These are phyloP conservation scores for Ganoderma sp. DNA, from an alignment of 1,284 basidiomycete species.

Conservation along the genomic window DNA sequence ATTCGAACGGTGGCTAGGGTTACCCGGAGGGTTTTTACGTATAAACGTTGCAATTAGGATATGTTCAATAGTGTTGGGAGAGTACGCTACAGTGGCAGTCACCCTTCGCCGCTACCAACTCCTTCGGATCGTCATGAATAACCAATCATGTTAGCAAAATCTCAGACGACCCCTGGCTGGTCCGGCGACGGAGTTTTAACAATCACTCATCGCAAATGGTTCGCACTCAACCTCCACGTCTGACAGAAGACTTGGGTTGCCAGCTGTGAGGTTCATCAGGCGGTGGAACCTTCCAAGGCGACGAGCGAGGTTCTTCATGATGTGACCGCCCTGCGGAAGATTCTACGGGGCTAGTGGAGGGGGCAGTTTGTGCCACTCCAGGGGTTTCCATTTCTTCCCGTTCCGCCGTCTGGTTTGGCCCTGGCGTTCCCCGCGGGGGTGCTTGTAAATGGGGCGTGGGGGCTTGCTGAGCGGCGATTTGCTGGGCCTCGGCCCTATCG, in stretches of 20 bases:
- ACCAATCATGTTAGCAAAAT: neutral
- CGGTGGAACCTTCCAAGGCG: neutral
- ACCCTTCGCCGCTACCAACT: no score
- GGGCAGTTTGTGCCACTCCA: neutral
- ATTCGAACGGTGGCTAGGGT: no score
- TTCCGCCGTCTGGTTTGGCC: neutral
- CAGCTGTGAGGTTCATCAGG: neutral
- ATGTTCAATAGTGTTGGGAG: no score
- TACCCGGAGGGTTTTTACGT: no score
- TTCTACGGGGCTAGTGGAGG: neutral
- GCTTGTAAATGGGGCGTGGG: constrained; percentile 17
- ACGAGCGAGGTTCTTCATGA: neutral
- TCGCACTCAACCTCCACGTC: neutral
- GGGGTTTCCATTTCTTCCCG: neutral
- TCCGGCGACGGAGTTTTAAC: neutral
- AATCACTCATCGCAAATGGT: neutral
- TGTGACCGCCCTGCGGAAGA: neutral
- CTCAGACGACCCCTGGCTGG: no score
- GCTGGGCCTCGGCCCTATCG: constrained; percentile 35
- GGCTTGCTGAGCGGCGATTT: constrained; percentile 26
- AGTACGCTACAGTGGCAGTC: no score
- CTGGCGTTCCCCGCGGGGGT: neutral
- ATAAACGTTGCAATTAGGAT: no score
- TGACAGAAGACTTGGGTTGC: neutral
- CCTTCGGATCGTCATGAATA: neutral